These are phyloP conservation scores for Ogataea populi-albae DNA, from an alignment of 805 yeast genomes.

Conservation along the genomic window DNA sequence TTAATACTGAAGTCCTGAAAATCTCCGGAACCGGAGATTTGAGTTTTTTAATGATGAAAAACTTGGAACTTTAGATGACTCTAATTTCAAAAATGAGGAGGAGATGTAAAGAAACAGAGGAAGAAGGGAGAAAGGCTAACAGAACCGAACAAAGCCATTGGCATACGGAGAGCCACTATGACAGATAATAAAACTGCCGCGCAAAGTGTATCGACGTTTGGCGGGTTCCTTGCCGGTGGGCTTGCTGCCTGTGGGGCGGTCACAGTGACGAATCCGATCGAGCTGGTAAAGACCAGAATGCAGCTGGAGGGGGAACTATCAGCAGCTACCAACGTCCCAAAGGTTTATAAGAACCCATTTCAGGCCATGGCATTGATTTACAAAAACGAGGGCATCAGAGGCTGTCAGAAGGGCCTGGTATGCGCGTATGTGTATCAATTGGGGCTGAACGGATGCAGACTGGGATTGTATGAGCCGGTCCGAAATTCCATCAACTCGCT, in stretches of 20 bases:
- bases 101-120: no score
- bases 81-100: no score
- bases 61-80: no score
- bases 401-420: conserved; percentile 83
- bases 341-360: conserved; percentile 71
- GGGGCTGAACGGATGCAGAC: conserved; percentile 88
- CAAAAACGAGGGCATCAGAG: conserved; percentile 80
- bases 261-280: conserved; percentile 94
- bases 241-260: conserved; percentile 97
- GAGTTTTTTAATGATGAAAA: no score
- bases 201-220: conserved; percentile 60
- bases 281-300: conserved; percentile 91
- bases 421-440: conserved; percentile 91
- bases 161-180: no score
- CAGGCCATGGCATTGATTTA: conserved; percentile 77
- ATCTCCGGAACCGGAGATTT: no score
- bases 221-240: conserved; percentile 89
- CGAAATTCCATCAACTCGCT: conserved; percentile 56
- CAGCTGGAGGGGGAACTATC: conserved; percentile 92
- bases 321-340: conserved; percentile 47
- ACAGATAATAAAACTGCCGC: conserved; percentile 42
- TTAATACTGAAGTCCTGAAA: no score
- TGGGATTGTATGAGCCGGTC: conserved; percentile 91
- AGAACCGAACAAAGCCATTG: no score
- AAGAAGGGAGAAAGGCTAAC: no score